phyloP scores from a whole-genome alignment of 805 yeast genomes.

The Komagataella mondaviorum region DNA sequence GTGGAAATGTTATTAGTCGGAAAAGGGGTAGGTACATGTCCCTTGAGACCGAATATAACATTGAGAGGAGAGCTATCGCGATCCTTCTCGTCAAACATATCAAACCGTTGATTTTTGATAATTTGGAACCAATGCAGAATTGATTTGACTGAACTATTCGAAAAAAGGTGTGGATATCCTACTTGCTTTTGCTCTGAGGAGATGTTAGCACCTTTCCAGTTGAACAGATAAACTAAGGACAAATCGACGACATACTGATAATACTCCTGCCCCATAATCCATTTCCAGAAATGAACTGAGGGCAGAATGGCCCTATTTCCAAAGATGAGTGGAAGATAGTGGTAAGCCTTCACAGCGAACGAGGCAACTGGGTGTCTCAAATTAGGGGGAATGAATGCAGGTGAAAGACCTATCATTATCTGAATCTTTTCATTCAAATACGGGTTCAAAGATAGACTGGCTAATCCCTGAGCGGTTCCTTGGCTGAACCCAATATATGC shows the following conservation, averaged over 20 bases:
- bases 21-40: constrained; percentile 37
- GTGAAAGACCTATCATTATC: constrained; percentile 48
- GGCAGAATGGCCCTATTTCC: constrained; percentile 67
- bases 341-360: constrained; percentile 62
- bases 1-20: constrained; percentile 58
- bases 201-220: constrained; percentile 33
- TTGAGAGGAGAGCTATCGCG: constrained; percentile 17
- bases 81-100: constrained; percentile 36
- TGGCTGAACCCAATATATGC: constrained; percentile 87
- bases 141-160: constrained; percentile 41
- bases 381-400: constrained; percentile 90
- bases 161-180: constrained; percentile 38
- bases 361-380: constrained; percentile 50
- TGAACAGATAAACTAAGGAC: constrained; percentile 30
- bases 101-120: constrained; percentile 30
- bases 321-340: constrained; percentile 59
- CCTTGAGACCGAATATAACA: constrained; percentile 11
- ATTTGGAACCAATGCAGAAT: constrained; percentile 37
- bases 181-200: constrained; percentile 27
- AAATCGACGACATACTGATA: constrained; percentile 31
- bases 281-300: constrained; percentile 48
- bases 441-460: constrained; percentile 64
- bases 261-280: constrained; percentile 35
- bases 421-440: constrained; percentile 44
- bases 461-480: constrained; percentile 92